These are phyloP conservation scores for Pleurotus cornucopiae DNA, from an alignment of 768 basidiomycete genomes.

Conservation along the genomic window DNA sequence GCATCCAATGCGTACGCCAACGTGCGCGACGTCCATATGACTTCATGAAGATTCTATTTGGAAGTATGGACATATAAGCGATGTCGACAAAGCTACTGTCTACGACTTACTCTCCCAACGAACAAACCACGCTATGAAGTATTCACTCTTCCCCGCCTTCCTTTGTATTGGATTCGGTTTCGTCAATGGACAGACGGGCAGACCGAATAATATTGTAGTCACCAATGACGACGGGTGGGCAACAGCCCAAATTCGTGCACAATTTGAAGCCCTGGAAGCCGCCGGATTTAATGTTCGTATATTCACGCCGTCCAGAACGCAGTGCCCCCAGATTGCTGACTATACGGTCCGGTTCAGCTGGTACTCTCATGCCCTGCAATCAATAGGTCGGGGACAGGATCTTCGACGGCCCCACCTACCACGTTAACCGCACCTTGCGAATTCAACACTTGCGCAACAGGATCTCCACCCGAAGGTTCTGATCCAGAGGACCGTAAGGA, in stretches of 20 bases:
- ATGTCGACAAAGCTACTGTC: no score
- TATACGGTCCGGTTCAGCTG: conserved; percentile 16
- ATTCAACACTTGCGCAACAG: conserved; percentile 29
- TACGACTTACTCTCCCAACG: no score
- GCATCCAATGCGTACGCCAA: no score
- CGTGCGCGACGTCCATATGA: no score
- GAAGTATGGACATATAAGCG: no score
- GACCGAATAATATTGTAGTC: conserved; percentile 4
- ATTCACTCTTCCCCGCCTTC: no score
- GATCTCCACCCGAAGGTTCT: conserved; percentile 29
- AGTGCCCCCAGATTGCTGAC: not conserved
- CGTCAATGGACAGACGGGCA: no score
- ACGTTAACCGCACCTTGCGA: conserved; percentile 27
- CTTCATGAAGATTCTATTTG: no score
- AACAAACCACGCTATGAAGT: no score
- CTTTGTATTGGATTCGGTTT: no score
- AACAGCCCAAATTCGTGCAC: conserved; percentile 28
- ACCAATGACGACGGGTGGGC: conserved; percentile 25
- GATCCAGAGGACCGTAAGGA: conserved; percentile 22
- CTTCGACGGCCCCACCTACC: conserved; percentile 21
- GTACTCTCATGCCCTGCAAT: conserved; percentile 31
- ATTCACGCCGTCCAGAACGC: not conserved
- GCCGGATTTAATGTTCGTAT: conserved; percentile 25
- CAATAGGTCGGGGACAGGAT: conserved; percentile 32
- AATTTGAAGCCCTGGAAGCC: conserved; percentile 20